Percentiles rank a stretch among this genome's conserved stretches.
phyloP scores from a whole-genome alignment of 2,329 filamentous ascomycete species.

The Colletotrichum godetiae region DNA sequence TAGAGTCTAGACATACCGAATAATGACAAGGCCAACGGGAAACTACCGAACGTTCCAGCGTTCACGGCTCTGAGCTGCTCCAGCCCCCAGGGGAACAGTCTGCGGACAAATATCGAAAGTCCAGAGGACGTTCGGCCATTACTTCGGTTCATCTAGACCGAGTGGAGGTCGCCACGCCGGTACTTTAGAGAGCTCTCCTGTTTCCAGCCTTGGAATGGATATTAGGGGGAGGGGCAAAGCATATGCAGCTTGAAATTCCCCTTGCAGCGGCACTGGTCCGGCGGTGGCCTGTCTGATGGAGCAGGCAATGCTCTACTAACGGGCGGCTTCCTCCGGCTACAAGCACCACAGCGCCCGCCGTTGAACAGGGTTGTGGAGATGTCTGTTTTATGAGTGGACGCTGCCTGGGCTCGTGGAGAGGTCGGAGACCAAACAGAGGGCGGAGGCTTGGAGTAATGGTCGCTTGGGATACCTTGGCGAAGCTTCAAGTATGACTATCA shows the following conservation, averaged over 20 bases:
- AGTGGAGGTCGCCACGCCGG: background rate
- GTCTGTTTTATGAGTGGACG: background rate
- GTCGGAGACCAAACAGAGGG: background rate
- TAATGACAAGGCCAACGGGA: background rate
- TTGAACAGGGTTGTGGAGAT: background rate
- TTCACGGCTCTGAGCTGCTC: background rate
- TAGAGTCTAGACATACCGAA: too few species aligned
- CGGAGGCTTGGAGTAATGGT: background rate
- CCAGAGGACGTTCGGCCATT: background rate
- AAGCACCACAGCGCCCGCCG: background rate
- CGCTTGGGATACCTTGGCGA: background rate
- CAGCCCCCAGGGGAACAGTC: background rate
- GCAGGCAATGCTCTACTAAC: background rate
- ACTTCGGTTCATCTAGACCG: background rate
- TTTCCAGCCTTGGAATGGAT: background rate
- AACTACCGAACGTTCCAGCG: background rate
- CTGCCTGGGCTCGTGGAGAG: background rate
- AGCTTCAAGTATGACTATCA: background rate
- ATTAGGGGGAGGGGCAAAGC: background rate
- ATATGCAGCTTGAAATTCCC: background rate
- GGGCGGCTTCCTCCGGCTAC: background rate
- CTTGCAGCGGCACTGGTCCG: background rate
- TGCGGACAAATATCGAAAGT: background rate
- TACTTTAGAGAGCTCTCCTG: background rate
- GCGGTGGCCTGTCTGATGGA: background rate